A percentile compares a stretch with the other conserved stretches of the same genome.
Evolutionary conservation across 1,284 basidiomycete genomes (phyloP).

Genomic region (Ceratobasidium sp.): DNA sequence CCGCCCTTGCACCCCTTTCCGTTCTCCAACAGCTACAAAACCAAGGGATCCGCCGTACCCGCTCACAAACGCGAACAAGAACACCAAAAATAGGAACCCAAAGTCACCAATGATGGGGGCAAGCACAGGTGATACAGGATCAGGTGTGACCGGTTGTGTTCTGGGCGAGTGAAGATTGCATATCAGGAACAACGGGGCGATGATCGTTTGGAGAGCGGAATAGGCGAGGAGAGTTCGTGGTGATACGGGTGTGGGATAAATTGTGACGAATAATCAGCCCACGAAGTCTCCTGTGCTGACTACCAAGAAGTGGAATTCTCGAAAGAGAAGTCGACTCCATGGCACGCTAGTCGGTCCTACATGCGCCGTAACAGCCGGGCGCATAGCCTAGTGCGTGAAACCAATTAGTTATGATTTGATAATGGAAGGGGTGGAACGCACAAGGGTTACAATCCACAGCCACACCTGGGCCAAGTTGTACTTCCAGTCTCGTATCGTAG

Average conservation of each 20-base stretch:
- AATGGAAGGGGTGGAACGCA: neutral
- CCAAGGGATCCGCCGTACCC: neutral
- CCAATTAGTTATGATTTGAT: neutral
- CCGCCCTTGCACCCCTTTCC: neutral
- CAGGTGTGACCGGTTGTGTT: too few species aligned
- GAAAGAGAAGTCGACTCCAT: neutral
- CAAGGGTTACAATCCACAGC: neutral
- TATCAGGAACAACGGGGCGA: neutral
- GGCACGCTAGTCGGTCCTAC: neutral
- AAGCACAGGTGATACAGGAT: too few species aligned
- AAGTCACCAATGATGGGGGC: neutral
- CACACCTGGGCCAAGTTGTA: slow-evolving; percentile 10
- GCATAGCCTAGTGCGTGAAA: neutral
- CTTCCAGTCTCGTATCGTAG: neutral
- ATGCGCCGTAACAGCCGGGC: neutral
- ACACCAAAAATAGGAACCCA: neutral
- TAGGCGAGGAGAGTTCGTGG: neutral
- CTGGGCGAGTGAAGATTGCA: neutral
- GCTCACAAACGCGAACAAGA: neutral
- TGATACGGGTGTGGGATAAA: neutral
- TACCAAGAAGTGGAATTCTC: neutral
- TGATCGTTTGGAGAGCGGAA: neutral
- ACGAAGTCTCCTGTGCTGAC: neutral
- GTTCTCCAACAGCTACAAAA: neutral
- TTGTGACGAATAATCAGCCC: neutral